phyloP scores from a whole-genome alignment of 768 basidiomycete species.

The Chlorophyllum brunneum region DNA sequence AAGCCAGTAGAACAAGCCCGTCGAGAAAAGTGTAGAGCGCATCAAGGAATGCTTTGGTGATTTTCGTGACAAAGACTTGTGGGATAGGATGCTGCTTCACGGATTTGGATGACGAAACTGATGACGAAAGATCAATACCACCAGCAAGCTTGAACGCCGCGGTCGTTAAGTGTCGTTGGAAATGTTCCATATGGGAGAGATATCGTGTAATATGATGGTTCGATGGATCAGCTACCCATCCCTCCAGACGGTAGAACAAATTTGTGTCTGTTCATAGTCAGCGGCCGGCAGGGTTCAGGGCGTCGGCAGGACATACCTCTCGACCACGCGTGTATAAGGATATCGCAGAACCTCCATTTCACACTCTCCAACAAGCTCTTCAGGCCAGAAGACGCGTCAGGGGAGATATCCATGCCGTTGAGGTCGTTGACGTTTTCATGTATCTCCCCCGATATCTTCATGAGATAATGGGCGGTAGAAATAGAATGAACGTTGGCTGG shows the following conservation, averaged over 20 bases:
- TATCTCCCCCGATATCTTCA: constrained; percentile 78
- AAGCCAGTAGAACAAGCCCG: constrained; percentile 78
- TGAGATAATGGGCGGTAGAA: constrained; percentile 77
- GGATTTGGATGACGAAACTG: constrained; percentile 44
- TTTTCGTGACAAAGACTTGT: constrained; percentile 62
- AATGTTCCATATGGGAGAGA: constrained; percentile 71
- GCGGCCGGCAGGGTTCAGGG: neutral
- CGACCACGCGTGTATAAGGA: constrained; percentile 75
- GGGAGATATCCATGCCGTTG: constrained; percentile 72
- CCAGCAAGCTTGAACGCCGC: constrained; percentile 78
- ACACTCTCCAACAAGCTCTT: constrained; percentile 75
- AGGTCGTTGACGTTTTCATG: constrained; percentile 85
- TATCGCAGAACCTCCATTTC: constrained; percentile 86
- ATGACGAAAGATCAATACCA: constrained; percentile 54
- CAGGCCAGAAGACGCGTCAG: constrained; percentile 65
- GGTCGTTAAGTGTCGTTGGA: constrained; percentile 76
- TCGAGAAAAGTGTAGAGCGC: constrained; percentile 82
- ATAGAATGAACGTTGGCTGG: constrained; percentile 78
- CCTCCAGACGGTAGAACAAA: constrained; percentile 79
- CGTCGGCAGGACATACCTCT: constrained; percentile 51
- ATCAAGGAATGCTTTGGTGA: constrained; percentile 84
- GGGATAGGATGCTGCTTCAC: constrained; percentile 61
- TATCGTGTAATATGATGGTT: constrained; percentile 71
- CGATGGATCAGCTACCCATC: constrained; percentile 67
- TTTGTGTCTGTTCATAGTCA: constrained; percentile 59